Percentiles rank a stretch among this genome's conserved stretches.
Evolutionary conservation across 306 rosid species (phyloP).

Genomic region (Medicago ruthenica): DNA sequence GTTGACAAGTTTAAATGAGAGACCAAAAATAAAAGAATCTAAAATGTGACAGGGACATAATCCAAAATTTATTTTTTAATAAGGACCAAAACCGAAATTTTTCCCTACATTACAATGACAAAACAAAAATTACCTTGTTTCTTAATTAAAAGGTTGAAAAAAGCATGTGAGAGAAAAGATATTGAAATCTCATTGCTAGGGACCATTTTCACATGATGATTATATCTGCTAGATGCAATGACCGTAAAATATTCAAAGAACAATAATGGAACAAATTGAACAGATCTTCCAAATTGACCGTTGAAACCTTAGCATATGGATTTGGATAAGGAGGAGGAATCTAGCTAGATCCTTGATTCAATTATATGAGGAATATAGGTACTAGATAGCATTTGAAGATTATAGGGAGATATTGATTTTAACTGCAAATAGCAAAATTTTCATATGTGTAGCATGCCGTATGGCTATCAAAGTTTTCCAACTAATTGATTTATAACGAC

Average conservation of each 20-base stretch:
- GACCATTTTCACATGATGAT: constrained; percentile 34
- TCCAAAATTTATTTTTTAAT: too few relatives aligned
- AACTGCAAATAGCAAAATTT: not conserved
- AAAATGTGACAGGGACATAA: too few relatives aligned
- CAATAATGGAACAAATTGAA: not conserved
- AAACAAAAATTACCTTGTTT: too few relatives aligned
- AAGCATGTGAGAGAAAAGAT: not conserved
- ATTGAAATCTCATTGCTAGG: not conserved
- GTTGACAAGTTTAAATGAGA: too few relatives aligned
- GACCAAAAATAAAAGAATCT: too few relatives aligned
- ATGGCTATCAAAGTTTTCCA: not conserved
- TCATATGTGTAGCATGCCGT: constrained; percentile 2
- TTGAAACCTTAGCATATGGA: not conserved
- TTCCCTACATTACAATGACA: too few relatives aligned
- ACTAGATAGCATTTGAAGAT: constrained; percentile 30
- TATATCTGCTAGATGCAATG: not conserved
- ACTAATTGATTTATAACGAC: not conserved
- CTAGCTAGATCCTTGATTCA: constrained; percentile 8
- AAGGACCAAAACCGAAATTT: too few relatives aligned
- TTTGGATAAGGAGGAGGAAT: constrained; percentile 43
- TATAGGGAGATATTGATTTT: constrained; percentile 2
- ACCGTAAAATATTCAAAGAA: not conserved
- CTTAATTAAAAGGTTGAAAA: not conserved
- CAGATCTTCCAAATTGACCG: not conserved
- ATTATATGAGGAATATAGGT: constrained; percentile 25